A percentile compares a stretch with the other conserved stretches of the same genome.
phyloP scores from a whole-genome alignment of 2,329 filamentous ascomycete species.

The Pyrenophora graminea region DNA sequence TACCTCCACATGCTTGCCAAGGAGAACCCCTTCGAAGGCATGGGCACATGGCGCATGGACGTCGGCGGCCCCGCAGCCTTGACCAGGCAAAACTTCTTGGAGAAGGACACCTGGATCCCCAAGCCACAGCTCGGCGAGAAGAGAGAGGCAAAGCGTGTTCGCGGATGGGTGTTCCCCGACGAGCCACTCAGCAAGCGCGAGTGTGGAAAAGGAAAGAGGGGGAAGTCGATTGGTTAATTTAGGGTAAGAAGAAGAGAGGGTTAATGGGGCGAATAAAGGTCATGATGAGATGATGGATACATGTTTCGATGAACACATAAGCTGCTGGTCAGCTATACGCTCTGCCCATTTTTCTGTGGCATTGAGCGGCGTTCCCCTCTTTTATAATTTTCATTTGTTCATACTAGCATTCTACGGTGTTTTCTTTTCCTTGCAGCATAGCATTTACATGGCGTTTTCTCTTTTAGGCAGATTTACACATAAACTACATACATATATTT shows the following conservation, averaged over 20 bases:
- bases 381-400: background rate
- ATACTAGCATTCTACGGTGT: slow-evolving; percentile 6
- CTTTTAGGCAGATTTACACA: background rate
- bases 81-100: slow-evolving; percentile 69
- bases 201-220: slow-evolving; percentile 45
- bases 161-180: slow-evolving; percentile 78
- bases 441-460: slow-evolving; percentile 15
- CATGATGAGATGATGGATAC: background rate
- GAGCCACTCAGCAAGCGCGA: slow-evolving; percentile 74
- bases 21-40: slow-evolving; percentile 62
- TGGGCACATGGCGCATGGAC: slow-evolving; percentile 68
- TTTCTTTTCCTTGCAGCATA: slow-evolving; percentile 1
- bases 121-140: slow-evolving; percentile 73
- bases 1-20: slow-evolving; percentile 74
- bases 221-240: slow-evolving; percentile 26
- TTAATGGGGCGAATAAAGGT: background rate
- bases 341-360: slow-evolving; percentile 1
- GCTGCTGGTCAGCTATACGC: slow-evolving; percentile 11
- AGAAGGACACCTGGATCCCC: slow-evolving; percentile 77
- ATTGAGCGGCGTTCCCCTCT: slow-evolving; percentile 4
- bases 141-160: slow-evolving; percentile 71
- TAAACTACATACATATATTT: background rate
- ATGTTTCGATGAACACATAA: background rate
- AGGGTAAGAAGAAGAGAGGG: background rate
- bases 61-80: slow-evolving; percentile 76